Conservation (phyloP, 306 rosid genomes). For the Sesbania bispinosa region DNA sequence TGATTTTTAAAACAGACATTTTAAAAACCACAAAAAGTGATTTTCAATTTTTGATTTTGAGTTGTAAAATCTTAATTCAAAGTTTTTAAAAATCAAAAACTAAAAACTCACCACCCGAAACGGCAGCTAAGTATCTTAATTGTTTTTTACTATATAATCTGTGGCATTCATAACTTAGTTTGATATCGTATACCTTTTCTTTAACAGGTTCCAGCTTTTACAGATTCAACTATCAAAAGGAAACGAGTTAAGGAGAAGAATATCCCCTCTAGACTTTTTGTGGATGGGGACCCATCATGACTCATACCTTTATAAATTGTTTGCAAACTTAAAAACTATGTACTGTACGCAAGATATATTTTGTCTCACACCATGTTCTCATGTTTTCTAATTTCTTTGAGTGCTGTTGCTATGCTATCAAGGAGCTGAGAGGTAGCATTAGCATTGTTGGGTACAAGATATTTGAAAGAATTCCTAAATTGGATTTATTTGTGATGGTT, state of each 20-base stretch:
- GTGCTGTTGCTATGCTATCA: neutral
- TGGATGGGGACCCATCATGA: slow-evolving; percentile 18
- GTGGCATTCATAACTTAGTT: slow-evolving; percentile 11
- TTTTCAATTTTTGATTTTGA: too few relatives aligned
- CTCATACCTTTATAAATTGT: slow-evolving; percentile 20
- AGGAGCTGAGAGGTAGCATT: slow-evolving; percentile 22
- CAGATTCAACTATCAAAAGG: slow-evolving; percentile 31
- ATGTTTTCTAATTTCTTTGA: neutral
- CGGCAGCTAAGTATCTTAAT: too few relatives aligned
- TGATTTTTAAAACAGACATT: too few relatives aligned
- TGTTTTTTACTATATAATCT: neutral
- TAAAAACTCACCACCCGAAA: too few relatives aligned
- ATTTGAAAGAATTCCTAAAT: too few relatives aligned
- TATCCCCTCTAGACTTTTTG: slow-evolving; percentile 25
- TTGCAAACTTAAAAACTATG: slow-evolving; percentile 19
- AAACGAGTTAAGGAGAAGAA: slow-evolving; percentile 27
- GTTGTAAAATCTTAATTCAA: too few relatives aligned
- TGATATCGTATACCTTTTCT: slow-evolving; percentile 29
- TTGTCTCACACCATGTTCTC: neutral
- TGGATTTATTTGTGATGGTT: neutral
- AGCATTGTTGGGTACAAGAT: neutral
- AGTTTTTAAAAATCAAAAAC: too few relatives aligned
- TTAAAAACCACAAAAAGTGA: too few relatives aligned
- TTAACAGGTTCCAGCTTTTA: slow-evolving; percentile 41
- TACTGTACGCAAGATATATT: slow-evolving; percentile 2